phyloP scores from a whole-genome alignment of 2,329 filamentous ascomycete genomes.

The Talaromyces sp. region DNA sequence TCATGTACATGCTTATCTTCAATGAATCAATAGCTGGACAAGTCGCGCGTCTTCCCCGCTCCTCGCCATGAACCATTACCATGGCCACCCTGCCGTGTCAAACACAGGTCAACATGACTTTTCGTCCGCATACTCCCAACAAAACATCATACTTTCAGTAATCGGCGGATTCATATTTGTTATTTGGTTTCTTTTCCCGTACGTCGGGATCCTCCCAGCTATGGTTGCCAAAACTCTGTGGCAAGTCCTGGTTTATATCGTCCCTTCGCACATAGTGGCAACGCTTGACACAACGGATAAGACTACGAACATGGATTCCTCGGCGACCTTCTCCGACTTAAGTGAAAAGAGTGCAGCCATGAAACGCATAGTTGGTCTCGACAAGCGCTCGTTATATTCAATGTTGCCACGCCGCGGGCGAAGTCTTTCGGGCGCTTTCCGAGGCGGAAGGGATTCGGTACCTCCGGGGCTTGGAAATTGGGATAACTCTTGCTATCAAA shows the following conservation, averaged over 20 bases:
- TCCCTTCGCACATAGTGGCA: constrained; percentile 36
- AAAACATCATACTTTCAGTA: constrained; percentile 26
- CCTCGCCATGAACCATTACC: constrained; percentile 29
- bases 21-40: neutral
- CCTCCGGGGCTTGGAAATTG: constrained; percentile 74
- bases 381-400: constrained; percentile 55
- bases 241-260: constrained; percentile 35
- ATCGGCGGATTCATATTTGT: constrained; percentile 22
- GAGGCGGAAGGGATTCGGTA: constrained; percentile 29
- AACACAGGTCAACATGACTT: constrained; percentile 31
- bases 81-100: constrained; percentile 25
- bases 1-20: neutral
- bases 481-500: constrained; percentile 97
- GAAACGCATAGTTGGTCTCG: constrained; percentile 59
- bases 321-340: constrained; percentile 42
- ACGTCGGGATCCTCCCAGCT: constrained; percentile 26
- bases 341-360: constrained; percentile 61
- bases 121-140: constrained; percentile 20
- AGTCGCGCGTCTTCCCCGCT: constrained; percentile 2
- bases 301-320: constrained; percentile 33
- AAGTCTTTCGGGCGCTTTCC: constrained; percentile 45
- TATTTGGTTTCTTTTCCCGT: constrained; percentile 25
- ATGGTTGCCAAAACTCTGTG: constrained; percentile 30
- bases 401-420: constrained; percentile 54
- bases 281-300: constrained; percentile 46